phyloP scores from a whole-genome alignment of 129 eudicot species.

The Smallanthus sonchifolius region DNA sequence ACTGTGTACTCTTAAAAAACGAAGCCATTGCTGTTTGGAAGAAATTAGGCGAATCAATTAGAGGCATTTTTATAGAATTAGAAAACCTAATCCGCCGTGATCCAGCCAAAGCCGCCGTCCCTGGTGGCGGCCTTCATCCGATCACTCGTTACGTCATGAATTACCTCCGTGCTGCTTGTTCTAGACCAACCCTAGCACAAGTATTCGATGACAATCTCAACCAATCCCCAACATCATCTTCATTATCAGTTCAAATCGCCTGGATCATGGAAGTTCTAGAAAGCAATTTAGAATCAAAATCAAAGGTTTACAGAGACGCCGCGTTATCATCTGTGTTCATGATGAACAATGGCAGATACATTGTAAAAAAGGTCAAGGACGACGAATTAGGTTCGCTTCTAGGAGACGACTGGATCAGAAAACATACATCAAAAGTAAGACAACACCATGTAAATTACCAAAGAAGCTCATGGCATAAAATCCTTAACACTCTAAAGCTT shows the following conservation, averaged over 20 bases:
- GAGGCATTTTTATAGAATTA: constrained; percentile 83
- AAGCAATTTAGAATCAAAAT: constrained; percentile 78
- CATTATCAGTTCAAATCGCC: constrained; percentile 67
- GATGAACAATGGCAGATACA: constrained; percentile 94
- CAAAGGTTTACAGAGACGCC: constrained; percentile 67
- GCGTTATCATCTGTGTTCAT: constrained; percentile 72
- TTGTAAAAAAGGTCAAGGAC: constrained; percentile 75
- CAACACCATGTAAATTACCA: constrained; percentile 78
- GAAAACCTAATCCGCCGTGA: constrained; percentile 90
- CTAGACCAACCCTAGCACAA: constrained; percentile 59
- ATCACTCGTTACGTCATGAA: constrained; percentile 97
- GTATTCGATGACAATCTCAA: constrained; percentile 64
- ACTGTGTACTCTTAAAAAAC: constrained; percentile 55
- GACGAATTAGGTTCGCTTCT: constrained; percentile 66
- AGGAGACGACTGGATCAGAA: constrained; percentile 92
- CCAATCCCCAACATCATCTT: constrained; percentile 23
- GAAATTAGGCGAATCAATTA: constrained; percentile 74
- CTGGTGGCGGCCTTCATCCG: constrained; percentile 95
- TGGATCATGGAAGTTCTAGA: constrained; percentile 95
- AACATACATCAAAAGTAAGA: constrained; percentile 71
- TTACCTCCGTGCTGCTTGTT: constrained; percentile 85
- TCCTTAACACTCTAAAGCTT: constrained; percentile 59
- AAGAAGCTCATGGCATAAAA: constrained; percentile 85
- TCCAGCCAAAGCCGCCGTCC: constrained; percentile 74
- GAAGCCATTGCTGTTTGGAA: constrained; percentile 78